Conservation (phyloP, 805 yeast genomes). For the Yamadazyma ubonensis region DNA sequence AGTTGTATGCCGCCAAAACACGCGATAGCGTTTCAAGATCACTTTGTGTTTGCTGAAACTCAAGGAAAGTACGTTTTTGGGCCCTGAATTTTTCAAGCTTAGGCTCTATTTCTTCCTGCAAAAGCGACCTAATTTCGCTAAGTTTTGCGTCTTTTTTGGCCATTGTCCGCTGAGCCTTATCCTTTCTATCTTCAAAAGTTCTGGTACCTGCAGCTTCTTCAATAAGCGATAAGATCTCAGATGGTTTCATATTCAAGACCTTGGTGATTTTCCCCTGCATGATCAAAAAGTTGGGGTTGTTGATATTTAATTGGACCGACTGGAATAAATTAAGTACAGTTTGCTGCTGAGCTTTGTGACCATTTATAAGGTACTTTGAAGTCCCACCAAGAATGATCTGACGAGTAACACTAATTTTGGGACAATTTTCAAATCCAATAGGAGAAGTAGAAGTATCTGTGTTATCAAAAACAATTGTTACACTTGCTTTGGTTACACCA, state of each 20-base stretch:
- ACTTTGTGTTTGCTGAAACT: conserved; percentile 80
- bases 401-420: conserved; percentile 85
- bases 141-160: conserved; percentile 84
- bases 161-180: conserved; percentile 89
- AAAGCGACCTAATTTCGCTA: conserved; percentile 66
- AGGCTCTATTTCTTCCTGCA: conserved; percentile 90
- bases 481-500: conserved; percentile 95
- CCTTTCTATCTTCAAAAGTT: conserved; percentile 90
- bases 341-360: conserved; percentile 94
- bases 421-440: conserved; percentile 75
- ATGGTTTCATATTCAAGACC: conserved; percentile 93
- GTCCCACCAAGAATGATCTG: conserved; percentile 90
- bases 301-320: conserved; percentile 91
- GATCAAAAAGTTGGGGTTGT: conserved; percentile 93
- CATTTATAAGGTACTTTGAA: conserved; percentile 88
- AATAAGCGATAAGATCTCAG: conserved; percentile 82
- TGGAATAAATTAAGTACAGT: conserved; percentile 88
- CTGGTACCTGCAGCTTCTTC: conserved; percentile 99
- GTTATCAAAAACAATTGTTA: conserved; percentile 93
- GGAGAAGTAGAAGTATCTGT: conserved; percentile 75
- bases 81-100: conserved; percentile 75
- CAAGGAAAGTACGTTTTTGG: conserved; percentile 80
- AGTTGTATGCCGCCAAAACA: conserved; percentile 78
- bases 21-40: conserved; percentile 74
- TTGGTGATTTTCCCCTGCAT: conserved; percentile 99